These are phyloP conservation scores for Gracilaria domingensis DNA, from an alignment of 23 red algal genomes.

Conservation along the genomic window DNA sequence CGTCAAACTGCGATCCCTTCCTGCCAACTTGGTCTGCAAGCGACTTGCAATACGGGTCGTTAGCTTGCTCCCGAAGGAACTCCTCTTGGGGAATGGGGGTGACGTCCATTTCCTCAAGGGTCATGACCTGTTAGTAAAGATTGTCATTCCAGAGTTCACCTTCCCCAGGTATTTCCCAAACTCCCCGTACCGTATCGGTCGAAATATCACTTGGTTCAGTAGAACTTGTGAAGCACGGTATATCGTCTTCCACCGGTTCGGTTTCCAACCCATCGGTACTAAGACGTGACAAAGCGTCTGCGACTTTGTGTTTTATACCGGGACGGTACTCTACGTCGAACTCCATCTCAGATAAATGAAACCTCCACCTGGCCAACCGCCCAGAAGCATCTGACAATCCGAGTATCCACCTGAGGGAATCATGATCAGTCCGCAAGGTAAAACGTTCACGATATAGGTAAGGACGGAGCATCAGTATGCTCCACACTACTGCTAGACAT, in stretches of 20 bases:
- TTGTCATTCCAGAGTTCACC: neutral
- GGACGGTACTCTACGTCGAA: conserved; percentile 40
- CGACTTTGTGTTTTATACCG: conserved; percentile 32
- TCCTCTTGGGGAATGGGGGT: conserved; percentile 4
- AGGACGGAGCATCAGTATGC: conserved; percentile 14
- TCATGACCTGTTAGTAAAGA: neutral
- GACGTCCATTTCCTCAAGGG: conserved; percentile 26
- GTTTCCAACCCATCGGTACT: conserved; percentile 23
- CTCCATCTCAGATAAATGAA: conserved; percentile 32
- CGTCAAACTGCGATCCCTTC: conserved; percentile 18
- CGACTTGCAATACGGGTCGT: neutral
- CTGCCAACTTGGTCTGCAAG: neutral
- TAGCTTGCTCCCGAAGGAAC: conserved; percentile 21
- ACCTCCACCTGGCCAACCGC: conserved; percentile 45
- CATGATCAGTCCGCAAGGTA: conserved; percentile 39
- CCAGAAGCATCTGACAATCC: neutral
- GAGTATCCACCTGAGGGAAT: conserved; percentile 45
- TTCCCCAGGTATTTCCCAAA: neutral
- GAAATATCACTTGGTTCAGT: neutral
- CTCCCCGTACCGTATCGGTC: neutral
- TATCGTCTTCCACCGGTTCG: conserved; percentile 26
- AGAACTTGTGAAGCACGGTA: conserved; percentile 26
- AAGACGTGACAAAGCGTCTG: conserved; percentile 17
- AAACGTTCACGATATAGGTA: conserved; percentile 35
- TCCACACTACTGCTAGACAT: conserved; percentile 27